Evolutionary conservation across 2,329 filamentous ascomycete genomes (phyloP).

Genomic region (Corinectria fuckeliana): DNA sequence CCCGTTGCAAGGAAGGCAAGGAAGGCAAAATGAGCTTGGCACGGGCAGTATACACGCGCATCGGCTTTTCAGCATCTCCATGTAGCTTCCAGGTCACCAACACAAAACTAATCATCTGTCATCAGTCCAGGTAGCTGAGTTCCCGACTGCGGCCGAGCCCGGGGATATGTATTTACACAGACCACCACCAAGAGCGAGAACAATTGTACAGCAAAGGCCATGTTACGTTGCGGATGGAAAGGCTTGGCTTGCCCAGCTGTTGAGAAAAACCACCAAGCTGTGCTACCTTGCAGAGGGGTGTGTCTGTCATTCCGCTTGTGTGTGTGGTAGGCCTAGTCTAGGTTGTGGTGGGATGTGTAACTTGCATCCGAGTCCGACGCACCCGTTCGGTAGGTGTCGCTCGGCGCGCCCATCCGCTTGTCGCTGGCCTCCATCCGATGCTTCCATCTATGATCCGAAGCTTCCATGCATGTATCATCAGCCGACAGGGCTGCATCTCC

Average conservation of each 20-base stretch:
- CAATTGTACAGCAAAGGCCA: slow-evolving; percentile 1
- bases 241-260: slow-evolving; percentile 5
- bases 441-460: slow-evolving; percentile 17
- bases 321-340: no score
- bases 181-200: not conserved
- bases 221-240: slow-evolving; percentile 26
- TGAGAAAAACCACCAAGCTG: not conserved
- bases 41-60: not conserved
- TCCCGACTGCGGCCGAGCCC: not conserved
- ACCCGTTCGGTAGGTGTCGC: not conserved
- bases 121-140: not conserved
- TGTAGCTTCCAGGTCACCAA: not conserved
- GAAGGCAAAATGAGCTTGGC: not conserved
- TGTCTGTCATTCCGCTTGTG: not conserved
- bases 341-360: not conserved
- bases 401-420: slow-evolving; percentile 11
- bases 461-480: slow-evolving; percentile 14
- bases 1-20: not conserved
- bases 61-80: not conserved
- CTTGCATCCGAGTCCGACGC: not conserved
- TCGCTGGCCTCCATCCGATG: slow-evolving; percentile 1
- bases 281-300: not conserved
- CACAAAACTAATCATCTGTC: not conserved
- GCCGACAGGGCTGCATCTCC: slow-evolving; percentile 13
- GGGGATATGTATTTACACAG: not conserved